Base-by-base conservation (phyloP, 352 stramenopile genomes). In the Globisporangium carolinianum region DNA sequence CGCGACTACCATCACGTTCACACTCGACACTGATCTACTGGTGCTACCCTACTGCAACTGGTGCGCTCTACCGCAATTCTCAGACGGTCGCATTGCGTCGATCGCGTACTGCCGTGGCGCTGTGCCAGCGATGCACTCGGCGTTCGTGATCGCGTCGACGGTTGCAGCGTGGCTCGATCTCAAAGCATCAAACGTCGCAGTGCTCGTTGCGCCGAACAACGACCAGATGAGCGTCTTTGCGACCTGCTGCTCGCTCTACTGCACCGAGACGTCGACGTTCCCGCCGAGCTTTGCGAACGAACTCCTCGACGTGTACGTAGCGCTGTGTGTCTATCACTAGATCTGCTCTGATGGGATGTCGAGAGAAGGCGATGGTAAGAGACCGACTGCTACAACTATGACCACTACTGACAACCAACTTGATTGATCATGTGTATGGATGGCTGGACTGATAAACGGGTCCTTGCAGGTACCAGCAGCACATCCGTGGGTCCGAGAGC, bases 191-290 rank as follows among this genome's bases (percentile, higher is more conserved):
- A 91, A 94, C 48, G 81, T 92, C 37, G 83, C 79, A 11, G 84
- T 95, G 48, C 66, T 95, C 37, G 61, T 95, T 8, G 82, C 86
- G 0, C 86, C 86, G 0, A 93, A 89, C 62, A 91, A 93, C 46
- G 83, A 95, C 42, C 86, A 95, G 58, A 89, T 92, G 73, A 92
- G 81, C 57, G 77, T 95, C 5, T 95, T 91, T 69, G 76, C 83
- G n/a, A 91, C 86, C 1, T 95, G 86, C 58, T 92, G 81, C 49
- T 83, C 86, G 41, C 62, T 95, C 0, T 95, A 95, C 51, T 81
- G 79, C 51, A 90, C 79, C 0, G 76, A 89, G 36, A 76, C 74
- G 11, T 73, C 60, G 6, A 78, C 70, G 0, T 89, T 88, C 39
- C 83, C 83, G 12, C 72, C 82, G 50, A 87, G 79, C 48, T 88